Base-by-base conservation (phyloP, 768 basidiomycete genomes). In the Piloderma croceum region DNA sequence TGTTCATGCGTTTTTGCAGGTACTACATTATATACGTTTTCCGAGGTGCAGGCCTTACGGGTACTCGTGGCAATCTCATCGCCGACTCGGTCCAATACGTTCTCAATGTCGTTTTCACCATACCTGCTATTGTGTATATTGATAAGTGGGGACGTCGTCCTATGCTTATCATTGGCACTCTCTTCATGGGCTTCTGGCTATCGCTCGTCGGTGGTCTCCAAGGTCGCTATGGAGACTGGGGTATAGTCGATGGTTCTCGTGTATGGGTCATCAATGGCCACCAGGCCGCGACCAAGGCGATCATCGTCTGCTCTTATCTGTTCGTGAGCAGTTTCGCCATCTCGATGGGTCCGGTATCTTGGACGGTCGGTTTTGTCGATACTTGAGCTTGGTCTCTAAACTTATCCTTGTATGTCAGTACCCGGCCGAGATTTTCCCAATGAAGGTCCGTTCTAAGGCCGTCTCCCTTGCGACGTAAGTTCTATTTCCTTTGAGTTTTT, bases 221-320 rank as follows among this genome's bases (percentile, higher is more conserved):
- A 50, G 69, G 67, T 19, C 45, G 60, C 39, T 74, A 58, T 42
- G 73, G 76, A n/a, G 53, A 59, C 22, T 76, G 75, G 71, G 71
- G 69, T 6, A 43, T 32, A 6, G 53, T 73, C 39, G 57, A 65
- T 34, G 48, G 37, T 36, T 36, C 42, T 39, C 50, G 51, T 75
- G 69, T 83, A 58, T 69, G 84, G 86, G 66, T 84, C 33, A 80
- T 88, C 50, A 54, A 54, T 6, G 65, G 63, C 44, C 70, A 88
- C 54, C 59, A 65, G 5, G 48, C 66, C 1, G 73, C 73, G 21
- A 85, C 83, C 1, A 81, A 74, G 51, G 83, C 73, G 6, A 72
- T 89, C 57, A 86, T 88, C 47, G 81, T 83, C 7, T 84, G 76
- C 62, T 82, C 81, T 10, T 88, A 87, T 61, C 62, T 86, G 46